Percentiles rank a stretch among this genome's conserved stretches.
These are phyloP conservation scores for Nakaseomyces uthaithaninus DNA, from an alignment of 1,139 yeast species.

Conservation along the genomic window DNA sequence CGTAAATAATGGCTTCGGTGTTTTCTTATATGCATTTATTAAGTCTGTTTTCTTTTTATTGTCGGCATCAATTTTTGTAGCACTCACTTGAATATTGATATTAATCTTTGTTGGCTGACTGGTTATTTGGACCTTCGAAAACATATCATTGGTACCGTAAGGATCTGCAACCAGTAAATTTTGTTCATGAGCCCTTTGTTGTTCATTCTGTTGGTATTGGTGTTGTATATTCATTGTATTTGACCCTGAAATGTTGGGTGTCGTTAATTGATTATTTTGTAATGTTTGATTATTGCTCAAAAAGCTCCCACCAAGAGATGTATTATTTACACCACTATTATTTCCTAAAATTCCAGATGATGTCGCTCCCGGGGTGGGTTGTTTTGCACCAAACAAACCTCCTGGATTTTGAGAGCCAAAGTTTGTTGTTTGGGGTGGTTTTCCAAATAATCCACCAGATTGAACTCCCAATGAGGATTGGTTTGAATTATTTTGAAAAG, in stretches of 20 bases:
- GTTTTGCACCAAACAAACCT: slow-evolving; percentile 30
- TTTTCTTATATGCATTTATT: slow-evolving; percentile 48
- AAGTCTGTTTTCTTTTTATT: slow-evolving; percentile 48
- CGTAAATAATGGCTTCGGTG: slow-evolving; percentile 28
- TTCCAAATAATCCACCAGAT: slow-evolving; percentile 12
- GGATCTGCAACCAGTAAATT: slow-evolving; percentile 42
- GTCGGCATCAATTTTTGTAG: slow-evolving; percentile 40
- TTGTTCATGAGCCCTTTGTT: slow-evolving; percentile 24
- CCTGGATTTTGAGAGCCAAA: slow-evolving; percentile 12
- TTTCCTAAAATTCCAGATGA: too few relatives aligned
- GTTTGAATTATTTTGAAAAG: slow-evolving; percentile 23
- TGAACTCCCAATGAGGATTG: slow-evolving; percentile 14
- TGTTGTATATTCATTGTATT: slow-evolving; percentile 5
- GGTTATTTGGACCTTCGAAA: slow-evolving; percentile 33
- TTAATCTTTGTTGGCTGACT: slow-evolving; percentile 8
- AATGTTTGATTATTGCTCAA: slow-evolving; percentile 16
- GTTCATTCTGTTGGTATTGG: slow-evolving; percentile 14
- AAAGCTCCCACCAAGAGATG: slow-evolving; percentile 9
- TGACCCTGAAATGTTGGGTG: not conserved
- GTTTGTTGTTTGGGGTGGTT: slow-evolving; percentile 23
- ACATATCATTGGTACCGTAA: slow-evolving; percentile 63
- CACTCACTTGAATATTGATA: slow-evolving; percentile 19
- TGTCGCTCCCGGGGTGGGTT: too few relatives aligned
- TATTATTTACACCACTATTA: not conserved
- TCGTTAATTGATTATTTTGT: slow-evolving; percentile 14